phyloP scores from a whole-genome alignment of 345 rosid species.

The Eucalyptus erythrocorys region DNA sequence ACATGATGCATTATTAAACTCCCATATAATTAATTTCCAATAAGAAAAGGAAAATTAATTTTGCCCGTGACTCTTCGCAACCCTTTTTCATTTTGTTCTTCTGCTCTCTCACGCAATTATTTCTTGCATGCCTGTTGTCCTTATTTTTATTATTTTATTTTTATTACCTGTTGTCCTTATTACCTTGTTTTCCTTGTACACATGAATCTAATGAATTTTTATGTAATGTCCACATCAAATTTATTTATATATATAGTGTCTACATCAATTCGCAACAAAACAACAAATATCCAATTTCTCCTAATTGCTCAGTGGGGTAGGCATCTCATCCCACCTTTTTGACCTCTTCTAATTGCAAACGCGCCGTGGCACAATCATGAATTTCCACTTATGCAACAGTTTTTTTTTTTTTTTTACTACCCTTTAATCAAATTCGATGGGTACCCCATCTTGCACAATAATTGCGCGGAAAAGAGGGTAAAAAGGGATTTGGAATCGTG shows the following conservation, averaged over 20 bases:
- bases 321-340: background rate
- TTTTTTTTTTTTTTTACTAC: background rate
- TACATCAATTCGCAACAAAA: background rate
- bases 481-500: background rate
- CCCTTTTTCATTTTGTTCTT: background rate
- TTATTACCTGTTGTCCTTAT: background rate
- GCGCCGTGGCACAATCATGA: accelerated
- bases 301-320: background rate
- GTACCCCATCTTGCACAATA: background rate
- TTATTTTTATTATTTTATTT: background rate
- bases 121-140: background rate
- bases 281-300: background rate
- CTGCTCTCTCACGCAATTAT: background rate
- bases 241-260: background rate
- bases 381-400: background rate
- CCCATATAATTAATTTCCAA: background rate
- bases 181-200: background rate
- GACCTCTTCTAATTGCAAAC: background rate
- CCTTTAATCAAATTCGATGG: background rate
- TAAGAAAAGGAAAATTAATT: background rate
- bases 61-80: background rate
- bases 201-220: background rate
- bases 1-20: background rate
- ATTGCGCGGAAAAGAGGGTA: background rate
- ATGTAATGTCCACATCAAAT: background rate